Evolutionary conservation across 768 basidiomycete genomes (phyloP), one percentile per base, ranked within the genome.

Genomic region (Tylopilus balloui): DNA sequence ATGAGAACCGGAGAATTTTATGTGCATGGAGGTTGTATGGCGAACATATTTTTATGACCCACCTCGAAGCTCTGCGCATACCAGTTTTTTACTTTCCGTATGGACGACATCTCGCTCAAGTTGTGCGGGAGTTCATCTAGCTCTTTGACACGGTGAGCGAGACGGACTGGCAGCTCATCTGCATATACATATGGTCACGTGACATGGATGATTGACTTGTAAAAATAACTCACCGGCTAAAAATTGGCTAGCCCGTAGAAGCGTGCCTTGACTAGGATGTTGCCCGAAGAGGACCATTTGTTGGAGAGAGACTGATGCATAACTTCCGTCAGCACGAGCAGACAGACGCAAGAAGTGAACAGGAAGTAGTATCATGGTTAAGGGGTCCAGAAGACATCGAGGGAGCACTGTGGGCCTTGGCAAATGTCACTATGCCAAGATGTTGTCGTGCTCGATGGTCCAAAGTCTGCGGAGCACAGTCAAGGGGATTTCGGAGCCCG

Each of bases 51-150:
- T 17, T n/a, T 15, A 35, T 25, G 27, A 55, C 83, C 44, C 45
- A 94, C 95, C 79, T 98, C 90, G 67, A 99, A 98, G 14, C 89
- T 92, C 73, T 98, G 92, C 1, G 95, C 95, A 68, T 99, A 99
- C 96, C 96, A 99, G 61, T 95, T 86, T 73, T 93, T 94, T 51
- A 99, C 90, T 64, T 89, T 93, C 50, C 83, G 81, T 55, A 99
- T 97, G 32, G 87, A 88, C 0, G 86, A 83, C 95, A 96, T 96
- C 39, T 80, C 79, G 59, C 84, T 85, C 43, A 99, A 77, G 47
- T 90, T 87, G 69, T 97, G 89, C 0, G 96, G 96, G 4, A 99
- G 78, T 56, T 89, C 83, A 57, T 97, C 92, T 24, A 99, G 80
- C 69, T 99, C 96, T 66, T 92, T 92, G 19, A 95, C 94, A 24